Evolutionary conservation across 1,139 yeast species (phyloP).

Genomic region (Suhomyces kunorum): DNA sequence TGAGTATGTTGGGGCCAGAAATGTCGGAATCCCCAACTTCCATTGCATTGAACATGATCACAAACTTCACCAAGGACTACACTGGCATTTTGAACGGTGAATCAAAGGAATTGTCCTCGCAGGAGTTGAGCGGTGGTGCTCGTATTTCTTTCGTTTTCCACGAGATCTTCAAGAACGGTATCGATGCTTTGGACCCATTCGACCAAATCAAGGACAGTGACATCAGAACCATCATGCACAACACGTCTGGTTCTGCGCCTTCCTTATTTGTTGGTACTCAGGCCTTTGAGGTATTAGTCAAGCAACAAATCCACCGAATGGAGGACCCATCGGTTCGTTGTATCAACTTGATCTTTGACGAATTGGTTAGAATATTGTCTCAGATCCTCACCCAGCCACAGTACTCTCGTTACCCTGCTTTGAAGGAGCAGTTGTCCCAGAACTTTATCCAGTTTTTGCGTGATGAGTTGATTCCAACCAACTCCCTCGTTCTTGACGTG

Average conservation of each 20-base stretch:
- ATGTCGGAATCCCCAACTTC: constrained; percentile 86
- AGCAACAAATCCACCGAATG: constrained; percentile 91
- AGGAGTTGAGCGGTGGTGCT: constrained; percentile 95
- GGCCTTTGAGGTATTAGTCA: constrained; percentile 94
- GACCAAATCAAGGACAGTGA: constrained; percentile 97
- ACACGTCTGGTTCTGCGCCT: constrained; percentile 97
- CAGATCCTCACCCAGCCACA: constrained; percentile 81
- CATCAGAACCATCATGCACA: constrained; percentile 96
- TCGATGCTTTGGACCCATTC: constrained; percentile 91
- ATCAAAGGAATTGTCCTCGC: constrained; percentile 80
- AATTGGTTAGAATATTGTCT: constrained; percentile 83
- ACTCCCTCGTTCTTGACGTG: constrained; percentile 77
- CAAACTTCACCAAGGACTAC: constrained; percentile 91
- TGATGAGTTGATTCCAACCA: constrained; percentile 81
- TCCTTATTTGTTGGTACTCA: constrained; percentile 96
- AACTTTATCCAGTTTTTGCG: constrained; percentile 80
- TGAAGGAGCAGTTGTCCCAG: constrained; percentile 82
- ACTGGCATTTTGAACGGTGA: constrained; percentile 92
- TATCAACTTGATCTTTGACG: constrained; percentile 89
- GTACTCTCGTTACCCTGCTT: constrained; percentile 84
- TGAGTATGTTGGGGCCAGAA: constrained; percentile 78
- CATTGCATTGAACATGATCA: constrained; percentile 84
- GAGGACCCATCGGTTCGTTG: constrained; percentile 93
- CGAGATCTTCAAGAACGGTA: constrained; percentile 92
- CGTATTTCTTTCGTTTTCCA: constrained; percentile 97